Base-by-base conservation (phyloP, 257 asterid genomes). In the Solanum etuberosum region DNA sequence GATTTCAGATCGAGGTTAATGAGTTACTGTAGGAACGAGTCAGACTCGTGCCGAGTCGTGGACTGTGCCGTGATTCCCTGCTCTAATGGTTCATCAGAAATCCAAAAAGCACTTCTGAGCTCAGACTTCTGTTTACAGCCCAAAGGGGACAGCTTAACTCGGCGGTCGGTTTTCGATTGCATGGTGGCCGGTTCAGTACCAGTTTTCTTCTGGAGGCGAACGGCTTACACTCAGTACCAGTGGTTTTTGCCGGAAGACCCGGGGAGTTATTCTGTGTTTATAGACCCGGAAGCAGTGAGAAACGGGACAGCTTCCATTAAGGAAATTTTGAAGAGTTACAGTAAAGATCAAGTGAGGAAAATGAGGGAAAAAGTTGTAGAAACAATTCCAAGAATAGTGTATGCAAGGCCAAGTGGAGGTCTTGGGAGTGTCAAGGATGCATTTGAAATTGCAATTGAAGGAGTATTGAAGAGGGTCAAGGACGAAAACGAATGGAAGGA, bases 401-500 rank as follows among this genome's bases (percentile, higher is more conserved):
- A 93, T 83, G 90, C 93, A 2, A 91, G 93, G 85, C 96, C 98
- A 0, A 91, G 88, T 43, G 92, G 90, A 1, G 95, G 94, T 11
- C 46, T 89, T 2, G 92, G 89, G 90, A 86, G 74, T 59, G 90
- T 94, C 5, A 91, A 91, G 87, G 99, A 97, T 91, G 98, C 98
- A 37, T 97, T 97, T 87, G 98, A 95, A 54, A 88, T 97, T 87
- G 99, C 98, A 23, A 90, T 97, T 15, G 98, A 97, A 85, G 98
- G 95, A 83, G 95, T 93, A 51, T 71, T 97, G 88, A 95, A 92
- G 90, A 95, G 93, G 91, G 91, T 95, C 59, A 95, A 92, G 92
- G 95, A 92, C 88, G 96, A 94, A 67, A 96, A 92, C 35, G 94
- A 93, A 87, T 92, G 96, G 94, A 93, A 89, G 82, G 96, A 94